A percentile compares a stretch with the other conserved stretches of the same genome.
phyloP scores from a whole-genome alignment of 805 yeast genomes.

The Candida awuae region DNA sequence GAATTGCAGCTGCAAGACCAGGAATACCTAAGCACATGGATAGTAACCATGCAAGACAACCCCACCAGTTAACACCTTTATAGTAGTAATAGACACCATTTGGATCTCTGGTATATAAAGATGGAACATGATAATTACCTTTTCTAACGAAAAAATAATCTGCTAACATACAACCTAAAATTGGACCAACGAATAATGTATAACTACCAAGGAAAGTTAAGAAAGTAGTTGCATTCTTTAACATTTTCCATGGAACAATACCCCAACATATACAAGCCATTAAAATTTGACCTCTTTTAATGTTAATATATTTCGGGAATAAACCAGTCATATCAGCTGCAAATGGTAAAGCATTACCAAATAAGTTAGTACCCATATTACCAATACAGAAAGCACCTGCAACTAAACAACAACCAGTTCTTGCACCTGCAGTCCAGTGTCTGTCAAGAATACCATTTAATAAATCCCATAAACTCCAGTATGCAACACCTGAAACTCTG shows the following conservation, averaged over 20 bases:
- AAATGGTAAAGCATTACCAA: slow-evolving; percentile 36
- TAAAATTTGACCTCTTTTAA: slow-evolving; percentile 39
- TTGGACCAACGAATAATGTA: slow-evolving; percentile 33
- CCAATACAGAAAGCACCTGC: slow-evolving; percentile 34
- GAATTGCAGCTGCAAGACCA: slow-evolving; percentile 23
- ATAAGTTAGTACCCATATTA: slow-evolving; percentile 33
- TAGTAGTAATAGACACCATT: slow-evolving; percentile 28
- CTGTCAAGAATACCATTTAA: slow-evolving; percentile 32
- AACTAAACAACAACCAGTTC: slow-evolving; percentile 46
- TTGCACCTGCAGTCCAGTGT: slow-evolving; percentile 32
- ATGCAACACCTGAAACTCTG: slow-evolving; percentile 18
- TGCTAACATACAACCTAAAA: slow-evolving; percentile 31
- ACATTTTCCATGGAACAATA: slow-evolving; percentile 35
- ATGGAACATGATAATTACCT: slow-evolving; percentile 31
- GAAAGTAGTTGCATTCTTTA: slow-evolving; percentile 30
- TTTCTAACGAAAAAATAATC: slow-evolving; percentile 36
- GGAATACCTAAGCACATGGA: slow-evolving; percentile 21
- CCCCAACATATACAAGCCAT: slow-evolving; percentile 29
- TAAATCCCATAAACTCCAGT: slow-evolving; percentile 42
- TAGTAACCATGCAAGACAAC: slow-evolving; percentile 13
- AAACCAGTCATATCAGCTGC: slow-evolving; percentile 46
- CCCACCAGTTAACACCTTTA: slow-evolving; percentile 17
- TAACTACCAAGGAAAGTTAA: slow-evolving; percentile 23
- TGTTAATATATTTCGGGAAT: slow-evolving; percentile 36
- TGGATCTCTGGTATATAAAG: slow-evolving; percentile 31